Evolutionary conservation across 768 basidiomycete species (phyloP), one percentile per base, ranked within the genome.

Genomic region (Lactarius sanguifluus): DNA sequence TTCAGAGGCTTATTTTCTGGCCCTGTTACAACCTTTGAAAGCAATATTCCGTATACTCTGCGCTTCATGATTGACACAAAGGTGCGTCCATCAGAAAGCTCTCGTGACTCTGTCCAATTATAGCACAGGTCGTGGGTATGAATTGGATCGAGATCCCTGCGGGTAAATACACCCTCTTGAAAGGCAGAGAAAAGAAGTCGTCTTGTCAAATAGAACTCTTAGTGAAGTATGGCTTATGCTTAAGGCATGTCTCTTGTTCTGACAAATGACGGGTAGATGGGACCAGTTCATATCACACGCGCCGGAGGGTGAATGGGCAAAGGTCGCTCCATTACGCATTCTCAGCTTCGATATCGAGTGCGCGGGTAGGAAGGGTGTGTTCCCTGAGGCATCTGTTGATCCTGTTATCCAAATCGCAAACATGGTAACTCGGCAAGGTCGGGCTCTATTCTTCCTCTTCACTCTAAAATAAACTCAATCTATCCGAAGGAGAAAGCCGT

Each of bases 271-370:
- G 38, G 52, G 7, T 66, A 96, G 95, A 76, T 94, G 88, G 78
- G 84, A 95, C 66, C 81, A 83, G 25, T 90, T 99, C 72, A 88
- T 92, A 62, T 97, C 97, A 2, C 91, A 99, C 77, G 78, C 89
- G 4, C 91, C 97, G 1, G 97, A 98, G 75, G 96, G 90, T 2
- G 82, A 86, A 50, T 98, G 96, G 92, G 90, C 92, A 2, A 89
- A 86, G 68, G 87, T 96, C 59, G 96, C 97, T 0, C 97, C 97
- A 0, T 79, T 98, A 0, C 87, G 97, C 20, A 92, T 98, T 72
- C 82, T 99, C 36, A 96, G 94, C 72, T 99, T 99, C 72, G 97
- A 99, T 85, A 98, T 99, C 71, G 97, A 99, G 78, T 99, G 97
- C 77, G 97, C 97, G 0, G 97, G 97, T 25, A 81, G 97, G 30